Evolutionary conservation across 768 basidiomycete species (phyloP).

Genomic region (Psilocybe azurescens): DNA sequence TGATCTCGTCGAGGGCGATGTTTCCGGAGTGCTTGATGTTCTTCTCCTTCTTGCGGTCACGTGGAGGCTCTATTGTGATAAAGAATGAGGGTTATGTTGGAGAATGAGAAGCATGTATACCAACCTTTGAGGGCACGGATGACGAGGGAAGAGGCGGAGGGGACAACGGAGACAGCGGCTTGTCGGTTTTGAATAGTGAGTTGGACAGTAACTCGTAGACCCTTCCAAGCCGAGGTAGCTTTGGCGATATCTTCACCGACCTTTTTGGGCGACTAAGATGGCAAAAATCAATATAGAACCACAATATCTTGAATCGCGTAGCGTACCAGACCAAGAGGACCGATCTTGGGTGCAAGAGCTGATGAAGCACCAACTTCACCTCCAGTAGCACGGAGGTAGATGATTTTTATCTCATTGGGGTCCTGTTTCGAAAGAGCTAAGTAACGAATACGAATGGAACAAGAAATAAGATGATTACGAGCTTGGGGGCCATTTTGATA

Average conservation of each 20-base stretch:
- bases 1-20: conserved; percentile 90
- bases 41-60: conserved; percentile 99
- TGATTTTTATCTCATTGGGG: conserved; percentile 98
- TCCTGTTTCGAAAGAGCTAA: conserved; percentile 57
- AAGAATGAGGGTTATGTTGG: conserved; percentile 12
- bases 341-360: conserved; percentile 98
- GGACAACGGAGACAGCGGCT: conserved; percentile 95
- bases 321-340: conserved; percentile 98
- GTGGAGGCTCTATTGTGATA: conserved; percentile 81
- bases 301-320: neutral
- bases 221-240: conserved; percentile 98
- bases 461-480: conserved; percentile 51
- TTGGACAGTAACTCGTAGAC: conserved; percentile 98
- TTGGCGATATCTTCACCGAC: conserved; percentile 99
- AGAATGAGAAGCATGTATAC: conserved; percentile 18
- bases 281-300: conserved; percentile 10
- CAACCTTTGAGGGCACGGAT: conserved; percentile 97
- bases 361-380: conserved; percentile 99
- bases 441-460: neutral
- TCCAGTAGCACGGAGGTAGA: conserved; percentile 97
- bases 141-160: conserved; percentile 96
- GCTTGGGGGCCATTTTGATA: conserved; percentile 74
- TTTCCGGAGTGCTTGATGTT: conserved; percentile 99
- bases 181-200: conserved; percentile 99
- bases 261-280: conserved; percentile 93